These are phyloP conservation scores for Cucumis hystrix DNA, from an alignment of 306 rosid species.

Conservation along the genomic window DNA sequence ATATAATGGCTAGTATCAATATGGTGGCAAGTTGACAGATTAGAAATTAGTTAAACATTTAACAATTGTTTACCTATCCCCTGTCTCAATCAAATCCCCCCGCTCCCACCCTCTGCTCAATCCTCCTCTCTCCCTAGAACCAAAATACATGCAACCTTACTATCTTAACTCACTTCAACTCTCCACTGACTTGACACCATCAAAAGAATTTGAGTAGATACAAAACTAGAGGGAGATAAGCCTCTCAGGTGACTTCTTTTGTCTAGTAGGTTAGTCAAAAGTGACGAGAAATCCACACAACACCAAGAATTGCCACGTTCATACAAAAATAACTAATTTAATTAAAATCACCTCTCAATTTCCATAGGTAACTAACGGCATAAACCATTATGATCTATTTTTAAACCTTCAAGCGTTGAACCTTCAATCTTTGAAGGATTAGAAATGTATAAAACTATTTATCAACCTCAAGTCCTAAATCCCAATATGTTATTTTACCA, in stretches of 20 bases:
- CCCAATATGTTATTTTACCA: not conserved
- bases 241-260: not conserved
- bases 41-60: not conserved
- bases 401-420: not conserved
- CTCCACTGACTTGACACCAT: not conserved
- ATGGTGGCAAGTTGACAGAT: not conserved
- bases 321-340: not conserved
- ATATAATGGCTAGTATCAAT: not conserved
- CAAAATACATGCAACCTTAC: not conserved
- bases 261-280: not conserved
- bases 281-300: not conserved
- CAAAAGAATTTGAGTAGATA: not conserved
- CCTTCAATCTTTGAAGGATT: not conserved
- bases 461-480: not conserved
- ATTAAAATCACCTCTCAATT: not conserved
- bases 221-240: not conserved
- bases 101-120: not conserved
- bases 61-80: not conserved
- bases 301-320: not conserved
- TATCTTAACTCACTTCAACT: not conserved
- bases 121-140: not conserved
- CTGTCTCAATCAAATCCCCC: not conserved
- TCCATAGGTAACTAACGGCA: not conserved
- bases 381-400: not conserved
- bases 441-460: not conserved